Base-by-base conservation (phyloP, 2,329 filamentous ascomycete genomes). In the Phoma herbarum region DNA sequence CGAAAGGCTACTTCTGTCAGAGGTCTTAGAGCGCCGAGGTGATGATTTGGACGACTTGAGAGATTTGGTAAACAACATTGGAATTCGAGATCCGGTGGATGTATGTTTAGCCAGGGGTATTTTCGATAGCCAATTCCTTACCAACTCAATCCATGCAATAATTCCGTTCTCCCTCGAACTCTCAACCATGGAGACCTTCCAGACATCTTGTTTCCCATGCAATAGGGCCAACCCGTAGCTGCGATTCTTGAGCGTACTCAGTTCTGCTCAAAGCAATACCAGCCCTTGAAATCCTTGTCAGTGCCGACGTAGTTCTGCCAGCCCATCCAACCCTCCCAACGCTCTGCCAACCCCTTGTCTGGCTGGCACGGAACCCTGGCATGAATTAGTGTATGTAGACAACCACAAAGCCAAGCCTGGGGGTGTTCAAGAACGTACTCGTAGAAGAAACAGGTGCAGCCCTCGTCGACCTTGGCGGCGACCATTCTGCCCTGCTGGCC, bases 361-460 rank as follows among this genome's bases (percentile, higher is more conserved):
- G 57, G 51, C 5, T 55, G 25, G 23, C 57, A 59, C 9, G 51
- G 39, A 20, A 10, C 11, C 39, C 52, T 56, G 33, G 11, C 9
- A 28, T 14, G 12, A 6, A 6, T 37, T 9, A 43, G 37, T 18
- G 33, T n/a, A 33, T 14, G 29, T 11, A 14, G 12, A 9, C 26
- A 6, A 9, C 26, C 8, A 28, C 26, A 28, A 28, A n/a, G n/a
- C n/a, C 29, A 14, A 33, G 29, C 2, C 29, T 37, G 4, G n/a
- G 12, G 9, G 20, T 22, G 5, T 9, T 41, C 20, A 7, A 4
- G 8, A 2, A 46, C 51, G 28, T 12, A 59, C 57, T 48, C 39
- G 28, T 59, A 59, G 41, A 55, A 55, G 51, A 59, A 59, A 22
- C 51, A 59, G 5, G 57, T 59, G 28, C 51, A 59, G 3, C 57